Base-by-base conservation (phyloP, 73 alveolate genomes). In the Paramecium sonneborni region DNA sequence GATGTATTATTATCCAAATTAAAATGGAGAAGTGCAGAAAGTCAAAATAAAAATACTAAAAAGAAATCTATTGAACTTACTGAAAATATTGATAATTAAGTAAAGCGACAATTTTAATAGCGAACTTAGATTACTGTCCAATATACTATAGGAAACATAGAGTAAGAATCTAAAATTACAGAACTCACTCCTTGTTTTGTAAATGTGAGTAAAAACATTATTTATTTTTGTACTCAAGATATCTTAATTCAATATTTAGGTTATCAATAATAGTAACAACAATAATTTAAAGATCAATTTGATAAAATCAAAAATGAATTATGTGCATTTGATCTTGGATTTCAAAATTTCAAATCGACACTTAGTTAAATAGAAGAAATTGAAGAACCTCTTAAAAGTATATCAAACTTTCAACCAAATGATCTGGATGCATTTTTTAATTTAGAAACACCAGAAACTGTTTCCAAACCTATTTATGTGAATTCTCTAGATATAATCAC, bases 131-230 rank as follows among this genome's bases (percentile, higher is more conserved):
- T 62, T 11, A 39, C 69, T 10, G 56, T 37, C 55, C 20, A 18
- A 38, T 79, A 79, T 46, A 23, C 41, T 14, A 37, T 79, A 6
- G 90, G 90, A 23, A 23, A 79, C 20, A 21, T 39, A 24, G 72
- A 38, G 3, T 18, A n/a, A 21, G 90, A 79, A 24, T 30, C 39
- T 5, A 43, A 23, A 20, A n/a, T 79, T 0, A 28, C 8, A 8
- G 90, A 79, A 11, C 24, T 79, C 8, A 46, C 74, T 79, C 90
- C 90, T 38, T 79, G 90, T 79, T 44, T 38, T 9, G 90, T 79
- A 1, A 44, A 79, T 79, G 74, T 79, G 23, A 79, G 32, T 24
- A 79, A 79, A 46, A 79, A 44, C 28, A 39, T 79, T 20, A 79
- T 79, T 41, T 79, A 79, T 14, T 79, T 79, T 32, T 79, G 90